phyloP scores from a whole-genome alignment of 805 yeast genomes.

The Clavispora asparagi region DNA sequence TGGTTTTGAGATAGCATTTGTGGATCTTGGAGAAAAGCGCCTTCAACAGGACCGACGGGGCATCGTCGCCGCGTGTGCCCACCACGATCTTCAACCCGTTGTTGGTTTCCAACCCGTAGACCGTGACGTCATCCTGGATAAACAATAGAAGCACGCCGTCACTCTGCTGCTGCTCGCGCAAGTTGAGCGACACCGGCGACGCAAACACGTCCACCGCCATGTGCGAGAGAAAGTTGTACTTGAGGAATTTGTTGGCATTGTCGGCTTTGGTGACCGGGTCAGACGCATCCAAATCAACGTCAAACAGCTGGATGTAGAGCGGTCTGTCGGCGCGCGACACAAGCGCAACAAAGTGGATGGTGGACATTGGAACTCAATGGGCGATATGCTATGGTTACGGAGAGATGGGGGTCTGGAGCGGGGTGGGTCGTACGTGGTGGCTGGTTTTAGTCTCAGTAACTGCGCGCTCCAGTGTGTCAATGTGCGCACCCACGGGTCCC shows the following conservation, averaged over 20 bases:
- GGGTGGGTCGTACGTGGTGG: too few species aligned
- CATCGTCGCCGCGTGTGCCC: constrained; percentile 32
- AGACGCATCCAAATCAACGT: constrained; percentile 6
- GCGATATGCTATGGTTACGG: too few species aligned
- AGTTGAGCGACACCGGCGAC: constrained; percentile 41
- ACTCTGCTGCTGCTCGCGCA: constrained; percentile 33
- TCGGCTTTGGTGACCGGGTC: constrained; percentile 2
- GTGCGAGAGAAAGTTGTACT: constrained; percentile 68
- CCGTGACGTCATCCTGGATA: constrained; percentile 61
- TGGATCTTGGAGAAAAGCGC: constrained; percentile 38
- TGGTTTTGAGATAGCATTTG: constrained; percentile 47
- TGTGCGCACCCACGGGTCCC: too few species aligned
- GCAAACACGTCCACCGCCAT: constrained; percentile 69
- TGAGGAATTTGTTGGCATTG: constrained; percentile 43
- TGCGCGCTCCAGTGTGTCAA: not conserved
- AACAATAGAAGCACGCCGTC: constrained; percentile 45
- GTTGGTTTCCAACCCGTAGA: constrained; percentile 64
- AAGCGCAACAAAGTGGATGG: constrained; percentile 49
- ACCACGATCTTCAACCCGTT: constrained; percentile 64
- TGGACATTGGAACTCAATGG: not conserved
- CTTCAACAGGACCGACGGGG: constrained; percentile 10
- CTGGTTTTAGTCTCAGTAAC: too few species aligned
- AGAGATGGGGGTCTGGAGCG: too few species aligned
- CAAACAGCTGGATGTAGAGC: constrained; percentile 53
- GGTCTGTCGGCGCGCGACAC: constrained; percentile 58